These are phyloP conservation scores for Croton setiger DNA, from an alignment of 441 rosid species.

Conservation along the genomic window DNA sequence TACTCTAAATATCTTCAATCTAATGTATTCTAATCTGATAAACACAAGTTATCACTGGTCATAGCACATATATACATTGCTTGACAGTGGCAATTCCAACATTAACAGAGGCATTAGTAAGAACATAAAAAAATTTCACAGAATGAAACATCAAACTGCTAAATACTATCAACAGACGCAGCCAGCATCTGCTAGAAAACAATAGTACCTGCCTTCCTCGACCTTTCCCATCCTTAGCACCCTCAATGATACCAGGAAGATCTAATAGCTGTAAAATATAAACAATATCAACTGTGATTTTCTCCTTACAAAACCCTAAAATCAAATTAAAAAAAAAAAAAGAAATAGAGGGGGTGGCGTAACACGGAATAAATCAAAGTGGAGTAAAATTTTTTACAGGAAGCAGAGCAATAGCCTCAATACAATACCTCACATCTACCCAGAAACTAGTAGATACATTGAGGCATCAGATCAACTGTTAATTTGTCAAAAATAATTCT, in stretches of 20 bases:
- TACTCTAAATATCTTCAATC: no score
- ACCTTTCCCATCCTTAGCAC: slow-evolving; percentile 99
- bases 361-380: slow-evolving; percentile 6
- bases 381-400: neutral
- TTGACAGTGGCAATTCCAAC: neutral
- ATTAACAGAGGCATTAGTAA: neutral
- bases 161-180: neutral
- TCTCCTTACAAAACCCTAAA: neutral
- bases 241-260: slow-evolving; percentile 99
- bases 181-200: neutral
- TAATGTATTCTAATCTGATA: no score
- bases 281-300: slow-evolving; percentile 2
- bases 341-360: no score
- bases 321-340: neutral
- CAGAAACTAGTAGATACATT: neutral
- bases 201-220: slow-evolving; percentile 85
- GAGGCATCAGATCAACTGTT: neutral
- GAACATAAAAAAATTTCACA: neutral
- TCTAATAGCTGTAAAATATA: slow-evolving; percentile 66
- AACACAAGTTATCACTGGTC: no score
- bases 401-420: no score
- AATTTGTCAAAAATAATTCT: neutral
- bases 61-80: neutral
- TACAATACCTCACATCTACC: no score
- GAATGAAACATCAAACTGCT: neutral